Base-by-base conservation (phyloP, 2,329 filamentous ascomycete species). In the Sphaerostilbella broomeana region DNA sequence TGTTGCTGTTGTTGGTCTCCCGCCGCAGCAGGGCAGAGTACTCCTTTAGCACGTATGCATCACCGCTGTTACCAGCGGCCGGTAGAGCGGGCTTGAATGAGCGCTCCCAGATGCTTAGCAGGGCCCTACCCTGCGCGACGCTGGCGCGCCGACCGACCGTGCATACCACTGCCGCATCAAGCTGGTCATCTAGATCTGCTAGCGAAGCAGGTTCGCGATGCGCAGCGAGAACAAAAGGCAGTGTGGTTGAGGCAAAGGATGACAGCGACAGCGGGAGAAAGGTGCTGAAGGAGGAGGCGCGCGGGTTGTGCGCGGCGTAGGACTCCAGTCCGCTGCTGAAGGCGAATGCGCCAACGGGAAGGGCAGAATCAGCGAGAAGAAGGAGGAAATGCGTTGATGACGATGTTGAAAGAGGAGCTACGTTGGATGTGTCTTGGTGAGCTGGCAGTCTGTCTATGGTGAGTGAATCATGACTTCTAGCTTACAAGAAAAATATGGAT, bases 291-390 rank as follows among this genome's bases (percentile, higher is more conserved):
- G 64, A 55, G 13, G 64, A 55, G 13, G 59, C 45, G 27, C 58
- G 59, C 5, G 47, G 40, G 49, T 69, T 69, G 65, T 92, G 86
- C 4, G 82, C 81, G 13, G 89, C 77, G 59, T 83, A 90, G 27
- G 85, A 90, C 64, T 92, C 86, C 12, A 92, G 73, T 3, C 85
- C 85, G 50, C 78, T 84, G 67, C 80, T 86, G 67, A 90, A 92
- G 53, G 86, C 86, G 63, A 92, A 92, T n/a, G 85, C 86, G 42
- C 86, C 86, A 0, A 92, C 71, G 1, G 86, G 86, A 3, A 92
- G 75, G 11, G 84, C 84, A 2, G 86, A 89, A 67, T 92, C 86
- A 33, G 86, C 78, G 34, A 90, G 78, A 4, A 92, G 71, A 21
- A 90, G 75, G 25, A 88, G 75, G 48, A 83, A 81, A 61, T 90